Percentiles rank a stretch among this genome's conserved stretches.
These are phyloP conservation scores for Aciculosporium take DNA, from an alignment of 2,329 filamentous ascomycete genomes.

Conservation along the genomic window DNA sequence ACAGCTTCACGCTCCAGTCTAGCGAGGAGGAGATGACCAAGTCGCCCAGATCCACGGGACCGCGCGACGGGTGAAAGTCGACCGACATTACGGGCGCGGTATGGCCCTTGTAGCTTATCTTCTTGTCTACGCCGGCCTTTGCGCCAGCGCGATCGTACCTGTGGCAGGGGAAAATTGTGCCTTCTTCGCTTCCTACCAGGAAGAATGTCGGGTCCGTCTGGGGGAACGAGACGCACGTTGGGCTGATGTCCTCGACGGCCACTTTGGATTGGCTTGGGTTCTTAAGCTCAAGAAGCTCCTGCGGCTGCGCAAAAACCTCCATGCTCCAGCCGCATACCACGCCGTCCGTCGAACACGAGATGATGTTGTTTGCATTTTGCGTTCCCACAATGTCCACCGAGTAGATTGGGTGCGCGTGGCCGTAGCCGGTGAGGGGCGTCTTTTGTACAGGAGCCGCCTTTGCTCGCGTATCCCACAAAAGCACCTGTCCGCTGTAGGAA, in stretches of 20 bases:
- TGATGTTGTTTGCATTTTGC: constrained; percentile 97
- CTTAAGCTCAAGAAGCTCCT: constrained; percentile 80
- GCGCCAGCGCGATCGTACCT: constrained; percentile 93
- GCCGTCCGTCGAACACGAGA: constrained; percentile 91
- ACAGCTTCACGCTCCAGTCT: constrained; percentile 95
- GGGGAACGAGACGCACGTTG: constrained; percentile 89
- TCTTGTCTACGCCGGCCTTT: constrained; percentile 85
- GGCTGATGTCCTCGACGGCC: constrained; percentile 77
- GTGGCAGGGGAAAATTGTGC: constrained; percentile 90
- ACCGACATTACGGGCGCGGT: constrained; percentile 91
- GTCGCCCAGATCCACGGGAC: constrained; percentile 87
- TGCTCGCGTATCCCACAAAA: constrained; percentile 91
- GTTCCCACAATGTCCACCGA: constrained; percentile 91
- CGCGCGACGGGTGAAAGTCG: constrained; percentile 84
- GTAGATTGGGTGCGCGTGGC: constrained; percentile 94
- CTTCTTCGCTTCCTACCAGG: constrained; percentile 91
- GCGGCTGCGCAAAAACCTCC: constrained; percentile 93
- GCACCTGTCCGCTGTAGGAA: constrained; percentile 89
- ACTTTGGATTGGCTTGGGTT: constrained; percentile 69
- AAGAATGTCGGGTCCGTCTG: constrained; percentile 95
- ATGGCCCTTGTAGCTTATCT: constrained; percentile 79
- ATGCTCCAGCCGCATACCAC: constrained; percentile 96
- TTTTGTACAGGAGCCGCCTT: constrained; percentile 86
- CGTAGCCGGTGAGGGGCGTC: constrained; percentile 85
- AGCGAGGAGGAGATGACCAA: constrained; percentile 82